Conservation (phyloP, 2,329 filamentous ascomycete genomes). For the Fusarium haematococcum region DNA sequence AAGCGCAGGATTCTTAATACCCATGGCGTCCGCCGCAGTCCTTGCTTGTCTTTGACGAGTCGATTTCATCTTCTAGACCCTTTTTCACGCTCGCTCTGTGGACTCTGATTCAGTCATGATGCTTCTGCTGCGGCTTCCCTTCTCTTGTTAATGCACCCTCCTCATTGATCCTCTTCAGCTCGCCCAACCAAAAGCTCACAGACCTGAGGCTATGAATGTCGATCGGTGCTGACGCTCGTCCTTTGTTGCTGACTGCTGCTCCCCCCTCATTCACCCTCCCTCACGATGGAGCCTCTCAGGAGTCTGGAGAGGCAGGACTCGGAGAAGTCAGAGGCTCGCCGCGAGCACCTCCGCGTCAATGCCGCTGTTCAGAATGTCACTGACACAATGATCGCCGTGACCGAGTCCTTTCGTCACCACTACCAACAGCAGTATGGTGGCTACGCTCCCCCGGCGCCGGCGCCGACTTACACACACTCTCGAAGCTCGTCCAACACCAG, state of each 20-base stretch:
- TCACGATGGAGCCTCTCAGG: slow-evolving; percentile 39
- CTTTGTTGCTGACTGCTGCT: slow-evolving; percentile 23
- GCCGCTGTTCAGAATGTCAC: slow-evolving; percentile 36
- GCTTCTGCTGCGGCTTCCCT: slow-evolving; percentile 2
- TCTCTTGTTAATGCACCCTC: neutral
- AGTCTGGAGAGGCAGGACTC: slow-evolving; percentile 30
- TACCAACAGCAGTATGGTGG: slow-evolving; percentile 33
- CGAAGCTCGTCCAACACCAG: slow-evolving; percentile 39
- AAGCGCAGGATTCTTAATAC: slow-evolving; percentile 22
- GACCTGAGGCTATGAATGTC: slow-evolving; percentile 19
- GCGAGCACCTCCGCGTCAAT: slow-evolving; percentile 26
- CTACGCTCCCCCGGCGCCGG: slow-evolving; percentile 31
- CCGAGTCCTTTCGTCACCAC: slow-evolving; percentile 42
- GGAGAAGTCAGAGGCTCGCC: slow-evolving; percentile 39
- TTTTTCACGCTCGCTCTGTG: neutral
- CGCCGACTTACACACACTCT: slow-evolving; percentile 38
- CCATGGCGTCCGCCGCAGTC: slow-evolving; percentile 11
- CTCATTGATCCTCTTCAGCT: neutral
- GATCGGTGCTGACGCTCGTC: slow-evolving; percentile 17
- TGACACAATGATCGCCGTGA: slow-evolving; percentile 43
- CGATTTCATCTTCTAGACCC: neutral
- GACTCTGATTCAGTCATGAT: slow-evolving; percentile 22
- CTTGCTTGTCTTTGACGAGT: neutral
- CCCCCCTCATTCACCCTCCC: neutral
- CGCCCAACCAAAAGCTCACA: neutral